A percentile compares a stretch with the other conserved stretches of the same genome.
Evolutionary conservation across 2,329 filamentous ascomycete genomes (phyloP).

Genomic region (Claviceps citrina): DNA sequence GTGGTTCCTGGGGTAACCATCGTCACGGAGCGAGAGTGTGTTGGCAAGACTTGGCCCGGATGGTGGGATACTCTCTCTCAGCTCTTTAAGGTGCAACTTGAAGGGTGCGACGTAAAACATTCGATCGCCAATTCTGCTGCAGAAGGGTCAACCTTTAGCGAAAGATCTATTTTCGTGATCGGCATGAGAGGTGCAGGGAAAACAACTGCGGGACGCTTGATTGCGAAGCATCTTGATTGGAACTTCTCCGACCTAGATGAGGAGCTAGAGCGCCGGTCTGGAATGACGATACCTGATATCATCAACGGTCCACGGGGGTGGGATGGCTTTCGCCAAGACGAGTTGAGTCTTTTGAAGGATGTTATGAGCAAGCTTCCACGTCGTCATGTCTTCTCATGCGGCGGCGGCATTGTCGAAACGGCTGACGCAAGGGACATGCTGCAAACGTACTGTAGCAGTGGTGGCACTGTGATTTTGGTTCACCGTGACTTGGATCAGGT

Average conservation of each 20-base stretch:
- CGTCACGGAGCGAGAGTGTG: slow-evolving; percentile 80
- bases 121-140: slow-evolving; percentile 7
- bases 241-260: slow-evolving; percentile 76
- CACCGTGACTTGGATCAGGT: slow-evolving; percentile 78
- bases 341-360: slow-evolving; percentile 57
- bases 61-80: slow-evolving; percentile 89
- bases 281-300: slow-evolving; percentile 71
- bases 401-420: slow-evolving; percentile 82
- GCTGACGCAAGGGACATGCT: slow-evolving; percentile 65
- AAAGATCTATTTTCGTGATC: slow-evolving; percentile 76
- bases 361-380: slow-evolving; percentile 59
- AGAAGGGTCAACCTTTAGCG: slow-evolving; percentile 9
- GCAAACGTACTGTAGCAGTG: slow-evolving; percentile 52
- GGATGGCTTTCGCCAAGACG: slow-evolving; percentile 73
- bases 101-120: slow-evolving; percentile 48
- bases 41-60: slow-evolving; percentile 94
- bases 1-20: slow-evolving; percentile 56
- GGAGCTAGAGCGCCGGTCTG: slow-evolving; percentile 61
- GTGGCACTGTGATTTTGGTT: slow-evolving; percentile 74
- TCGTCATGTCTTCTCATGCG: slow-evolving; percentile 79
- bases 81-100: slow-evolving; percentile 60
- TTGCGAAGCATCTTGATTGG: slow-evolving; percentile 58
- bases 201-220: slow-evolving; percentile 82
- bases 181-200: slow-evolving; percentile 97
- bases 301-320: slow-evolving; percentile 60